A percentile compares a stretch with the other conserved stretches of the same genome.
These are phyloP conservation scores for Puccinia coronata DNA, from an alignment of 1,284 basidiomycete genomes.

Conservation along the genomic window DNA sequence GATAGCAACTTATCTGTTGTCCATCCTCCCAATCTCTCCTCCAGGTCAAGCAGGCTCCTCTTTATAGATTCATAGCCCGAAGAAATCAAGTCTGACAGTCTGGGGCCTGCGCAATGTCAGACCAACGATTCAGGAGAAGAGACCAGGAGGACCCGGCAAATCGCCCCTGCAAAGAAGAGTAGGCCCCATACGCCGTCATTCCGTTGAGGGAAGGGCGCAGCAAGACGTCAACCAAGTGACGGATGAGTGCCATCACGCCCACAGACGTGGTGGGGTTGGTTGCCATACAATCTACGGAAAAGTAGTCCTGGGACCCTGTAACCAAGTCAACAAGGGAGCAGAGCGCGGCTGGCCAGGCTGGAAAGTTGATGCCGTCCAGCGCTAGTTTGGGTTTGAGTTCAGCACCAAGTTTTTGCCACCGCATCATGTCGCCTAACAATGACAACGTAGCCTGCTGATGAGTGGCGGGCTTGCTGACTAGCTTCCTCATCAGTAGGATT, in stretches of 20 bases:
- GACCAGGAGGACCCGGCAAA: slow-evolving; percentile 16
- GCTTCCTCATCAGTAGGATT: not conserved
- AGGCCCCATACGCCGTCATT: slow-evolving; percentile 11
- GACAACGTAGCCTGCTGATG: not conserved
- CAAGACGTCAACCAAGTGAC: not conserved
- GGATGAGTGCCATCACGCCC: not conserved
- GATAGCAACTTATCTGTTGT: not conserved
- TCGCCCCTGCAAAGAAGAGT: not conserved
- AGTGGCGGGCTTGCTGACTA: not conserved
- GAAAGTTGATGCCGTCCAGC: not conserved
- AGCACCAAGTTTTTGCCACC: not conserved
- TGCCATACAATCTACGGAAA: not conserved
- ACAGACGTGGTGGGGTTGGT: not conserved
- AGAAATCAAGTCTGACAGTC: not conserved
- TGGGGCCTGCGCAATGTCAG: not conserved
- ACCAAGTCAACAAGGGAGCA: not conserved
- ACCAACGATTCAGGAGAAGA: slow-evolving; percentile 6
- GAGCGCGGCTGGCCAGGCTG: not conserved
- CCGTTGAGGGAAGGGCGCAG: slow-evolving; percentile 8
- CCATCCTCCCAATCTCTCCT: not conserved
- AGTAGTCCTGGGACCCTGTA: not conserved
- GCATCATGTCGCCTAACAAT: not conserved
- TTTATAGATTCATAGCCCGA: not conserved
- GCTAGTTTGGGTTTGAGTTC: not conserved
- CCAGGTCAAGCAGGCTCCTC: not conserved